A percentile compares a stretch with the other conserved stretches of the same genome.
These are phyloP conservation scores for Nitzschia putrida DNA, from an alignment of 108 stramenopile genomes.

Conservation along the genomic window DNA sequence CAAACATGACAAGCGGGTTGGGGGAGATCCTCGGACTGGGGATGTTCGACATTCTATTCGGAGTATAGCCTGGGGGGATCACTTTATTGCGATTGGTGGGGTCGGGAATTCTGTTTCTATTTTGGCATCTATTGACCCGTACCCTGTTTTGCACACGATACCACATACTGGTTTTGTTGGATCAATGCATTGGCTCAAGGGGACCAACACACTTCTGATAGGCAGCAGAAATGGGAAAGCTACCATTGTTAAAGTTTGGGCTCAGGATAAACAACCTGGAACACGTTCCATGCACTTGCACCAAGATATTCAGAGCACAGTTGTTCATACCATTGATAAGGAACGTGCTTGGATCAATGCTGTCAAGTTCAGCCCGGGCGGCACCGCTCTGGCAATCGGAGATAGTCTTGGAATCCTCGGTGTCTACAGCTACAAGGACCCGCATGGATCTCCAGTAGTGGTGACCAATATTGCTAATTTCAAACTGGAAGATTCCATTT, in stretches of 20 bases:
- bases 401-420: conserved; percentile 56
- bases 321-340: conserved; percentile 53
- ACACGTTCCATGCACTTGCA: background rate
- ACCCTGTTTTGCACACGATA: conserved; percentile 56
- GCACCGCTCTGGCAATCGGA: conserved; percentile 57
- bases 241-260: conserved; percentile 49
- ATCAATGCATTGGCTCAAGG: conserved; percentile 54
- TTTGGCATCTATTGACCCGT: conserved; percentile 60
- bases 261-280: conserved; percentile 19
- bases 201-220: conserved; percentile 60
- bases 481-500: conserved; percentile 59
- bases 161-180: conserved; percentile 64
- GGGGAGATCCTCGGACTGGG: conserved; percentile 23
- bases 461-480: conserved; percentile 50
- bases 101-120: conserved; percentile 73
- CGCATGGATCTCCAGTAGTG: conserved; percentile 17
- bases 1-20: conserved; percentile 51
- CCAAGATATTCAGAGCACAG: conserved; percentile 41
- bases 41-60: conserved; percentile 66
- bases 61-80: conserved; percentile 65
- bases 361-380: conserved; percentile 60
- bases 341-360: conserved; percentile 63
- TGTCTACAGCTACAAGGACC: conserved; percentile 47
- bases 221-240: conserved; percentile 63
- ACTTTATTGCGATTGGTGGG: conserved; percentile 73